These are phyloP conservation scores for Colletotrichum navitas DNA, from an alignment of 2,329 filamentous ascomycete genomes.

Conservation along the genomic window DNA sequence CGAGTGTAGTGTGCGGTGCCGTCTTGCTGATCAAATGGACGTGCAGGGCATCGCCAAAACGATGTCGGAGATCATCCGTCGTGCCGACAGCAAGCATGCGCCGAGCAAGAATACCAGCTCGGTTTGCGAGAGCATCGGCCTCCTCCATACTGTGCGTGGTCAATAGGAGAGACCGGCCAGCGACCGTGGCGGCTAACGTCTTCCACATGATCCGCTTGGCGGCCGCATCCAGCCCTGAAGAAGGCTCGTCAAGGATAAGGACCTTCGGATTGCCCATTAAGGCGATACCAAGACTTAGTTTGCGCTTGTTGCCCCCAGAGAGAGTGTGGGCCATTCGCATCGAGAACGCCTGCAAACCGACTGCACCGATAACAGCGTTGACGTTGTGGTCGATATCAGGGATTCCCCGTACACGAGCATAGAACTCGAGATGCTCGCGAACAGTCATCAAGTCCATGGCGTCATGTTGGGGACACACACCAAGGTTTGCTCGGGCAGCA, in stretches of 20 bases:
- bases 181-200: constrained; percentile 79
- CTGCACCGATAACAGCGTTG: constrained; percentile 80
- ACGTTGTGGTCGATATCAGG: constrained; percentile 83
- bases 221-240: constrained; percentile 88
- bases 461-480: constrained; percentile 92
- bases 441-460: constrained; percentile 94
- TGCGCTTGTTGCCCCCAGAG: constrained; percentile 94
- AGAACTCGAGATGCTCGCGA: constrained; percentile 87
- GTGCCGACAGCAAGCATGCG: constrained; percentile 89
- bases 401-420: constrained; percentile 86
- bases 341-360: constrained; percentile 79
- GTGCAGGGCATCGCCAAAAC: constrained; percentile 83
- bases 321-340: constrained; percentile 82
- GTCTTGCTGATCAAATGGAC: constrained; percentile 83
- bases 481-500: constrained; percentile 79
- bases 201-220: constrained; percentile 95
- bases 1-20: constrained; percentile 78
- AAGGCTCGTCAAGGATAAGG: constrained; percentile 89
- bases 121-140: constrained; percentile 86
- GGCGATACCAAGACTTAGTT: constrained; percentile 88
- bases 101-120: constrained; percentile 87
- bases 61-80: constrained; percentile 76
- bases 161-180: constrained; percentile 84
- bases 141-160: constrained; percentile 98
- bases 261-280: constrained; percentile 93